These are phyloP conservation scores for Alternaria consortialis DNA, from an alignment of 2,329 filamentous ascomycete species.

Conservation along the genomic window DNA sequence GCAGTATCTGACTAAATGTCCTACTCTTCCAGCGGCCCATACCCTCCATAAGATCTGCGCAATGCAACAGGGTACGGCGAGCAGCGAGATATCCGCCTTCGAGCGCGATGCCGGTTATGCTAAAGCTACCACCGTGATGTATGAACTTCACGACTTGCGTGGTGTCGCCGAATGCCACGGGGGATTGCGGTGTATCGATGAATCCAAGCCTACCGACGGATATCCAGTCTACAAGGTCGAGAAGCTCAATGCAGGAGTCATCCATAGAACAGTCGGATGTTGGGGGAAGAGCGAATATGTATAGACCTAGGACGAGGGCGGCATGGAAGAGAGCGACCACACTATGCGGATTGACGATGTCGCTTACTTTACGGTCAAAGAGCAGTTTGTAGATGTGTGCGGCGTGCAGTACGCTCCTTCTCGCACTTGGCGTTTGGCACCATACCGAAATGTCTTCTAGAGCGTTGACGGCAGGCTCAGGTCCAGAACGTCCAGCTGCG, in stretches of 20 bases:
- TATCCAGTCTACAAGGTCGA: constrained; percentile 62
- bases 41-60: constrained; percentile 62
- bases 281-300: constrained; percentile 59
- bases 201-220: constrained; percentile 58
- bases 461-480: constrained; percentile 57
- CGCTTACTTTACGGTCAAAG: constrained; percentile 61
- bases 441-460: constrained; percentile 61
- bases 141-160: constrained; percentile 56
- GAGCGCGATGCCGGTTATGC: constrained; percentile 59
- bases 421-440: constrained; percentile 61
- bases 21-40: constrained; percentile 62
- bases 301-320: constrained; percentile 61
- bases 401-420: constrained; percentile 62
- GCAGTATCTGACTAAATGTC: constrained; percentile 61
- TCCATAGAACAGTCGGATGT: constrained; percentile 41
- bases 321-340: constrained; percentile 61
- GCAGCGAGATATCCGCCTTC: constrained; percentile 62
- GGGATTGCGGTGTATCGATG: constrained; percentile 42
- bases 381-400: constrained; percentile 63
- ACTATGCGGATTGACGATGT: constrained; percentile 62
- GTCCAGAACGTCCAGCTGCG: constrained; percentile 61
- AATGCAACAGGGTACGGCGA: constrained; percentile 61
- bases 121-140: constrained; percentile 58
- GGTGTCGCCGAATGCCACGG: constrained; percentile 37
- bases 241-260: constrained; percentile 55